Percentiles rank a stretch among this genome's conserved stretches.
These are phyloP conservation scores for Ascochyta rabiei DNA, from an alignment of 2,329 filamentous ascomycete genomes.

Conservation along the genomic window DNA sequence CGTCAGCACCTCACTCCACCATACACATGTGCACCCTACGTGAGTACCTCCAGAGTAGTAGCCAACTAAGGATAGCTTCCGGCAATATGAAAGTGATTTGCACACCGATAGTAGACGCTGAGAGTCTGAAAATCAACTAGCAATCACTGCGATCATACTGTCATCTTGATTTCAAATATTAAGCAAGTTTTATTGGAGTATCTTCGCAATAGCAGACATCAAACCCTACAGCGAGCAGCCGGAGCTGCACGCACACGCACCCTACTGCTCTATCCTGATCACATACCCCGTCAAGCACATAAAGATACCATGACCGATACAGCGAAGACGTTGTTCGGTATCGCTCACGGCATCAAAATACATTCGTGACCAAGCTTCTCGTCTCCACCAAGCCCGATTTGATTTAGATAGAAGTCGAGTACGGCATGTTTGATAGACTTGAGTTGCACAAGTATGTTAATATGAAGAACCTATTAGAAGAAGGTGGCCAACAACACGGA, in stretches of 20 bases:
- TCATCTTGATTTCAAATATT: not conserved
- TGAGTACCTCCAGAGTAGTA: not conserved
- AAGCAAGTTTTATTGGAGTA: not conserved
- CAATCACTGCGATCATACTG: too few species aligned
- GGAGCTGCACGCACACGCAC: constrained; percentile 29
- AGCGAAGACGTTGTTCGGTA: constrained; percentile 32
- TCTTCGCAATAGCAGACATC: constrained; percentile 21
- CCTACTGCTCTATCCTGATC: constrained; percentile 29
- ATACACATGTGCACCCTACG: not conserved
- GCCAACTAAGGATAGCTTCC: not conserved
- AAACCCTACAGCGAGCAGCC: constrained; percentile 33
- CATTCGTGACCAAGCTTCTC: constrained; percentile 35
- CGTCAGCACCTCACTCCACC: not conserved
- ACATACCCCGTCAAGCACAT: constrained; percentile 32
- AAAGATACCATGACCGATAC: constrained; percentile 30
- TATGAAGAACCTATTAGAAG: too few species aligned
- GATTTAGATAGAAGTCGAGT: constrained; percentile 37
- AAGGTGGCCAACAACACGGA: constrained; percentile 8
- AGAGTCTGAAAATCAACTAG: too few species aligned
- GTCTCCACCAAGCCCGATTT: constrained; percentile 37
- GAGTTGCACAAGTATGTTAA: constrained; percentile 32
- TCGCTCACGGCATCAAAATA: constrained; percentile 35
- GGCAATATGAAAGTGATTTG: not conserved
- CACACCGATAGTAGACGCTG: too few species aligned
- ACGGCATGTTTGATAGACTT: constrained; percentile 36